Evolutionary conservation across 768 basidiomycete genomes (phyloP), one percentile per base, ranked within the genome.

Genomic region (Serendipita vermifera): DNA sequence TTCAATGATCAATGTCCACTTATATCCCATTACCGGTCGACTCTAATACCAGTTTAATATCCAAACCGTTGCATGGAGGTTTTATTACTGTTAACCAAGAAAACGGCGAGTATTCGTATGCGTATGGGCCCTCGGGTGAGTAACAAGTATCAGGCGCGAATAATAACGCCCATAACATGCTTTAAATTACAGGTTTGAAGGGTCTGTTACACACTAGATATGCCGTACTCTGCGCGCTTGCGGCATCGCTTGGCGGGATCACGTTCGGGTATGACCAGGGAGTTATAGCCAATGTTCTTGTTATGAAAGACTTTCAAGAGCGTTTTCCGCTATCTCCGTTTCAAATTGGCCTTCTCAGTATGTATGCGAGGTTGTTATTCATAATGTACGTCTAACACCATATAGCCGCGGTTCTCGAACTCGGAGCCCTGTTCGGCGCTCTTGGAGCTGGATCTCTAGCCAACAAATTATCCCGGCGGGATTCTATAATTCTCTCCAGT

Each of bases 241-340:
- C 87, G 60, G 86, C 82, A 0, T 83, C 56, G 43, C 40, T 88
- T 61, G 86, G 86, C 1, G 85, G 85, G 0, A 64, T 87, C 56
- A 79, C 82, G 13, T 88, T 88, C 66, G 86, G 86, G 6, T 88
- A 88, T 63, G 86, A 87, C 62, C 86, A 88, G 64, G 86, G 86
- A 33, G 87, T 88, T 46, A 87, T 90, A 60, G 84, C 87, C 2
- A 90, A 89, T 65, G 80, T 90, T 13, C 74, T 90, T 11, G 85
- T 89, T 11, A 89, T 89, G 87, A 70, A 73, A 36, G 82, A 87
- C 61, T 90, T 90, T 61, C 60, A 77, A 26, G 61, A 68, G 48
- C 74, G 79, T 6, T 90, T 83, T 80, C 83, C 82, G 3, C 69
- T 86, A 2, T 79, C 80, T 3, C 76, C 86, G 0, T 72, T 83